Evolutionary conservation across 2,329 filamentous ascomycete species (phyloP).

Genomic region (Fusarium chuoi): DNA sequence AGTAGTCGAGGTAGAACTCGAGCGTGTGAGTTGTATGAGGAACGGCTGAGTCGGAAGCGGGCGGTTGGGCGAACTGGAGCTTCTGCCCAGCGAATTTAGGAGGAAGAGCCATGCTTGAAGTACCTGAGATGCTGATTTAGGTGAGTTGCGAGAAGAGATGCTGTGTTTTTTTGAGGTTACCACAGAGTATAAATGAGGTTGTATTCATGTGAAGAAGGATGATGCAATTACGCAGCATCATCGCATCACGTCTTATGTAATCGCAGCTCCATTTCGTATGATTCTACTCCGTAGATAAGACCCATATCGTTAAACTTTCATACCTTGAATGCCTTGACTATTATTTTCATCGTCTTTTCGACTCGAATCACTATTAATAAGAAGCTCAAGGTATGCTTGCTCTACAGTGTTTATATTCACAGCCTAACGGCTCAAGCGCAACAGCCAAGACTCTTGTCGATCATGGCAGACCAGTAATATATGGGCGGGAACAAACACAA

Average conservation of each 20-base stretch:
- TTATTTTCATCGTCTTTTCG: neutral
- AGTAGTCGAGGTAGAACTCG: constrained; percentile 85
- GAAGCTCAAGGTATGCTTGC: too few relatives aligned
- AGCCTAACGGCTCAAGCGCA: neutral
- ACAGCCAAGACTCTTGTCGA: constrained; percentile 5
- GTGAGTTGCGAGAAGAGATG: neutral
- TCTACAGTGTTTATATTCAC: neutral
- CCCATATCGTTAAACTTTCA: neutral
- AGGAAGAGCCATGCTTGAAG: constrained; percentile 72
- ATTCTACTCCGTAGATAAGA: neutral
- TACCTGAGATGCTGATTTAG: neutral
- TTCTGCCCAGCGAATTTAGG: constrained; percentile 81
- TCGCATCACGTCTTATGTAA: constrained; percentile 31
- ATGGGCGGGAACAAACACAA: neutral
- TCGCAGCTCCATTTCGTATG: neutral
- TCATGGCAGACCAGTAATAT: neutral
- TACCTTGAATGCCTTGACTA: neutral
- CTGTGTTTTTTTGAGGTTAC: neutral
- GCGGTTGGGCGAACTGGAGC: constrained; percentile 60
- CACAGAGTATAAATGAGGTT: neutral
- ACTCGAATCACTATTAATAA: neutral
- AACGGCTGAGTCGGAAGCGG: constrained; percentile 49
- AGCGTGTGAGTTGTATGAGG: constrained; percentile 66
- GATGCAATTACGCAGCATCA: constrained; percentile 19
- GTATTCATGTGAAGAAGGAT: constrained; percentile 21